These are phyloP conservation scores for Globisporangium spinosum DNA, from an alignment of 352 stramenopile species.

Conservation along the genomic window DNA sequence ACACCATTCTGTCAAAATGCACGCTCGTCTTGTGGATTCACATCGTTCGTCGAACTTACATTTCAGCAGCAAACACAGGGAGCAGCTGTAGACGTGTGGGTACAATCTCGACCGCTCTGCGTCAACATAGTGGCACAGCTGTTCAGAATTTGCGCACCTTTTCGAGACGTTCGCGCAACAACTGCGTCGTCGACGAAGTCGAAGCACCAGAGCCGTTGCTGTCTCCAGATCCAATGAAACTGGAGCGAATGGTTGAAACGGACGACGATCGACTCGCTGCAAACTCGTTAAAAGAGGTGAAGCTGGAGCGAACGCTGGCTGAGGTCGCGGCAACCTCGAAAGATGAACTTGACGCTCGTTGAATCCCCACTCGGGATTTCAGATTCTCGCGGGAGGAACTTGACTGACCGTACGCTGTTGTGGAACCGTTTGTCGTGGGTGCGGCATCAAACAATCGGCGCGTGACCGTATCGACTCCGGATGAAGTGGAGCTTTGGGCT, in stretches of 20 bases:
- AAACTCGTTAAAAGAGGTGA: constrained; percentile 47
- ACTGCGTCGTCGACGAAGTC: constrained; percentile 19
- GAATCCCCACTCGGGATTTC: constrained; percentile 11
- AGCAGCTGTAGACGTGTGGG: no score
- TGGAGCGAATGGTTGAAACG: constrained; percentile 10
- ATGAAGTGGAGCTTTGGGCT: background rate
- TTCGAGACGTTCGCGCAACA: constrained; percentile 24
- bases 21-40: background rate
- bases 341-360: constrained; percentile 11
- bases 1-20: background rate
- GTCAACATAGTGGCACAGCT: background rate
- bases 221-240: constrained; percentile 8
- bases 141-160: constrained; percentile 23
- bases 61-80: background rate
- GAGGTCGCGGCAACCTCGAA: constrained; percentile 14
- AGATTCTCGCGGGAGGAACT: constrained; percentile 25
- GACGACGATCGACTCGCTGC: constrained; percentile 23
- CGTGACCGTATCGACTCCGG: constrained; percentile 31
- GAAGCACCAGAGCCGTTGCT: constrained; percentile 1
- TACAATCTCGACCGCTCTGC: background rate
- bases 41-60: background rate
- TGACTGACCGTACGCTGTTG: constrained; percentile 15
- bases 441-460: constrained; percentile 51
- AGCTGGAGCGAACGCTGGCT: constrained; percentile 32
- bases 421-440: constrained; percentile 4